Evolutionary conservation across 257 asterid species (phyloP), one percentile per base, ranked within the genome.

Genomic region (Sherardia arvensis): DNA sequence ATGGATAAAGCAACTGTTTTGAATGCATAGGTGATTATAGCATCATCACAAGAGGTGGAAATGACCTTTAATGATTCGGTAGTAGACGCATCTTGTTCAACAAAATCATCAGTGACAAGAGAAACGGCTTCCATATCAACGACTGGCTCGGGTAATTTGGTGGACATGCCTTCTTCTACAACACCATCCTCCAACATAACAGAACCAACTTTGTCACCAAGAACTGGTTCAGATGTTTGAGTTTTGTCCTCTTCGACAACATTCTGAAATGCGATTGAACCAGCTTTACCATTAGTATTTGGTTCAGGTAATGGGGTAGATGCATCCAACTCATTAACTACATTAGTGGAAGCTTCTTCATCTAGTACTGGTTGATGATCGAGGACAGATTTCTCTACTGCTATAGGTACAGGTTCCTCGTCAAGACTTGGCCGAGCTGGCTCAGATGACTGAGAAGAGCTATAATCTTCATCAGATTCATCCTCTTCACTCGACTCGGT

Each of bases 41-140:
- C 40, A 57, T 18, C 56, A 29, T 20, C 49, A 62, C 7, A 38
- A 49, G 21, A 7, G 53, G 26, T 26, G 26, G 38, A 75, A 71
- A 87, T 74, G 66, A 86, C 93, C 84, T n/a, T 48, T 53, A 58
- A 32, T 60, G 32, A 27, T 25, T 57, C 20, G 38, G 62, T 22
- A 57, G 62, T 8, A 57, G 62, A 29, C 17, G 15, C 6, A 53
- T 23, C 58, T 17, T 53, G 28, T 21, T 53, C 58, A 5, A 53
- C 29, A 53, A 11, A 20, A 53, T 53, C 32, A 53, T 23, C 59
- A 22, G 28, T 12, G 26, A 26, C 30, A 22, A 53, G 8, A 22
- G 59, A 23, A 53, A 4, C 59, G 11, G 29, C 29, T 53, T 53
- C 30, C 30, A 22, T 15, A 22, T 22, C 29, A 21, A 53, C 30